A percentile compares a stretch with the other conserved stretches of the same genome.
phyloP scores from a whole-genome alignment of 108 stramenopile species.

The Cyclotella sp. region DNA sequence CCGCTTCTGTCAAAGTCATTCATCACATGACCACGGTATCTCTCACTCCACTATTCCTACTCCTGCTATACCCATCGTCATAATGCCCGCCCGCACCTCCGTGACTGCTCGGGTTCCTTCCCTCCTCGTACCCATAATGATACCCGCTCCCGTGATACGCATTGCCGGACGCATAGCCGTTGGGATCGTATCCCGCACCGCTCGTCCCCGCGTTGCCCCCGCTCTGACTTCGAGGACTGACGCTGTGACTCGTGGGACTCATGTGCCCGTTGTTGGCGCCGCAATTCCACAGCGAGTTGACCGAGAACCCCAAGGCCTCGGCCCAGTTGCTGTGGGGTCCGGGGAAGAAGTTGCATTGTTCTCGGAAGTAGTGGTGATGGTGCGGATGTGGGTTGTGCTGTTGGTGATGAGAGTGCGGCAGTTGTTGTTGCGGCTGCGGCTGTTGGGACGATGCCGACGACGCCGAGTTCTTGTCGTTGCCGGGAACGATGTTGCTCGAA shows the following conservation, averaged over 20 bases:
- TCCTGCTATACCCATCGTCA: conserved; percentile 19
- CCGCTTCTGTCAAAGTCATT: neutral
- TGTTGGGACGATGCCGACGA: neutral
- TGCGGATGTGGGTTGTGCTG: neutral
- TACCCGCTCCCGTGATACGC: neutral
- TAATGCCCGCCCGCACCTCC: conserved; percentile 15
- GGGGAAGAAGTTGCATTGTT: conserved; percentile 45
- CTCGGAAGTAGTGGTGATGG: conserved; percentile 27
- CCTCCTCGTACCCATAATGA: conserved; percentile 29
- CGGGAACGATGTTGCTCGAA: conserved; percentile 7
- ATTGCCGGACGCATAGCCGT: neutral
- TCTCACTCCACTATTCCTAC: conserved; percentile 35
- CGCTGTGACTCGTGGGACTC: conserved; percentile 55
- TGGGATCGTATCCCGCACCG: neutral
- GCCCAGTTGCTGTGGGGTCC: conserved; percentile 72
- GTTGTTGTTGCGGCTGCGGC: conserved; percentile 21
- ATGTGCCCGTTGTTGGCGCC: conserved; percentile 61
- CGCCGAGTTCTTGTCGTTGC: conserved; percentile 1
- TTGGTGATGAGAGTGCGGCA: conserved; percentile 18
- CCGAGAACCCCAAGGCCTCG: conserved; percentile 66
- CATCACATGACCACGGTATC: conserved; percentile 43
- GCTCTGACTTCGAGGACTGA: conserved; percentile 27
- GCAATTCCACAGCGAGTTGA: conserved; percentile 85
- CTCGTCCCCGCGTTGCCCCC: neutral
- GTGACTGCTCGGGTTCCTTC: conserved; percentile 20